phyloP scores from a whole-genome alignment of 352 stramenopile species.

The Phytophthora cactorum region DNA sequence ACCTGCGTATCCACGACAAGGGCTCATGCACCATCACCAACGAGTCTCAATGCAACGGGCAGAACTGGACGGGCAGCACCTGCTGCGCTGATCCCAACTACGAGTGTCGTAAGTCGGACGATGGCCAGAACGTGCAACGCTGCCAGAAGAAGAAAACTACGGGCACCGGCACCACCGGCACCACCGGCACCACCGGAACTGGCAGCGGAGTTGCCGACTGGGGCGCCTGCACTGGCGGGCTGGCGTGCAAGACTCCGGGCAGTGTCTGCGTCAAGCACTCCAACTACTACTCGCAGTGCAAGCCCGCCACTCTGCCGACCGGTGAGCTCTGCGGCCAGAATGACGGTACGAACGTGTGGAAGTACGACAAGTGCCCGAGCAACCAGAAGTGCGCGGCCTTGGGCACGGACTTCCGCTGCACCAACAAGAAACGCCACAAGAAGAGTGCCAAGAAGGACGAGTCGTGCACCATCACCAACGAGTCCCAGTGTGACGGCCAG shows the following conservation, averaged over 20 bases:
- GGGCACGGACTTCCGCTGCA: constrained; percentile 39
- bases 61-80: constrained; percentile 44
- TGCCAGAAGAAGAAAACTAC: constrained; percentile 34
- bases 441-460: constrained; percentile 10
- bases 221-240: constrained; percentile 24
- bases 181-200: constrained; percentile 14
- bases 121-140: constrained; percentile 39
- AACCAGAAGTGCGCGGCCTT: constrained; percentile 30
- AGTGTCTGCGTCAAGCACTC: constrained; percentile 29
- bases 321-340: constrained; percentile 45
- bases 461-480: constrained; percentile 25
- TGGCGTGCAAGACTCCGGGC: constrained; percentile 24
- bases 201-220: constrained; percentile 22
- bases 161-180: background rate
- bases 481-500: constrained; percentile 28
- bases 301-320: constrained; percentile 17
- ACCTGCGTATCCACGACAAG: constrained; percentile 23
- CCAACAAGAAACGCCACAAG: constrained; percentile 32
- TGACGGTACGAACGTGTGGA: constrained; percentile 41
- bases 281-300: constrained; percentile 44
- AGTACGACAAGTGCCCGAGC: constrained; percentile 38
- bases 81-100: constrained; percentile 45
- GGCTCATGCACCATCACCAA: constrained; percentile 16
- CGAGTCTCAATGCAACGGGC: constrained; percentile 14
- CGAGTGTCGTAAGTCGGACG: constrained; percentile 42